Conservation (phyloP, 106 monocot genomes). For the Vanilla planifolia region DNA sequence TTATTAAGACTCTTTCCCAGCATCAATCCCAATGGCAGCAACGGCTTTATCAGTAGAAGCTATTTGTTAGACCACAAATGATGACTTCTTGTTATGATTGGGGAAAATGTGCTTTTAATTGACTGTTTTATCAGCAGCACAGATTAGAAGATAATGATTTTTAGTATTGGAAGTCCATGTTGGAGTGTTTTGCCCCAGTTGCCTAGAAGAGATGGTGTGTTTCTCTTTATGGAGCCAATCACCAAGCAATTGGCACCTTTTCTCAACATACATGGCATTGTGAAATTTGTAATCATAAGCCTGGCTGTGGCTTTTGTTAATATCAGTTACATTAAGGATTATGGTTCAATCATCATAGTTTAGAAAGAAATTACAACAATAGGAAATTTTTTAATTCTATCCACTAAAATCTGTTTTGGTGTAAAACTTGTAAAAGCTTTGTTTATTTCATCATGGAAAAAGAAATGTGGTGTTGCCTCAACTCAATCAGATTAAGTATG, state of each 20-base stretch:
- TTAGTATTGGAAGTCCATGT: constrained; percentile 65
- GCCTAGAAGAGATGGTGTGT: constrained; percentile 78
- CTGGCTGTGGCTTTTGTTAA: constrained; percentile 97
- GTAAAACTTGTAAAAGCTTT: not conserved
- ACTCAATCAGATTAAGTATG: constrained; percentile 89
- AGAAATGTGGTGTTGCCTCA: constrained; percentile 89
- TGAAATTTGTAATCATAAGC: constrained; percentile 88
- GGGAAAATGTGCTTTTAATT: constrained; percentile 79
- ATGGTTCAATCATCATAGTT: not conserved
- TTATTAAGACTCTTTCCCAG: not conserved
- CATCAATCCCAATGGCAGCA: constrained; percentile 3
- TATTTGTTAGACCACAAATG: constrained; percentile 37
- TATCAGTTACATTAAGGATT: not conserved
- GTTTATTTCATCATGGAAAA: constrained; percentile 29
- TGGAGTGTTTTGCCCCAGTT: constrained; percentile 54
- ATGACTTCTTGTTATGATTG: constrained; percentile 58
- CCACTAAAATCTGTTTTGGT: not conserved
- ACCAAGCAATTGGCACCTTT: constrained; percentile 61
- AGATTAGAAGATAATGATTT: constrained; percentile 81
- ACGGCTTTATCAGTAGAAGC: constrained; percentile 7
- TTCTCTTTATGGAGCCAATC: constrained; percentile 59
- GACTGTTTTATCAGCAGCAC: constrained; percentile 82
- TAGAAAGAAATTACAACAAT: not conserved
- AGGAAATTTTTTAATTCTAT: not conserved
- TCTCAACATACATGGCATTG: constrained; percentile 95